These are phyloP conservation scores for Starmerella powellii DNA, from an alignment of 805 yeast species.

Conservation along the genomic window DNA sequence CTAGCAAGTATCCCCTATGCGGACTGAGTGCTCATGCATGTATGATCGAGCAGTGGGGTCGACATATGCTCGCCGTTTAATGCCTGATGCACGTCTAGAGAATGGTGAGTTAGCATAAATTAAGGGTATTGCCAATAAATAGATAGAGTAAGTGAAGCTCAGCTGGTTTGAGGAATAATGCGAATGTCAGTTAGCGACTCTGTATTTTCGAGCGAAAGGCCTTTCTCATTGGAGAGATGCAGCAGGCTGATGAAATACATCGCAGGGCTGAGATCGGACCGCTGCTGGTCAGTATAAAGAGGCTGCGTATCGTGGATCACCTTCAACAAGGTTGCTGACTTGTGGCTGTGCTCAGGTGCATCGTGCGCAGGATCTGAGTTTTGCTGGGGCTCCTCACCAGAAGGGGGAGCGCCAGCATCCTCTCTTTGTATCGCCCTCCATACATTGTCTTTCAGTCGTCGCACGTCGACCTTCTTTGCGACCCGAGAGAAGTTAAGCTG, in stretches of 20 bases:
- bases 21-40: no score
- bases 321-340: conserved; percentile 31
- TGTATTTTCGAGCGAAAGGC: conserved; percentile 43
- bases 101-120: no score
- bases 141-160: no score
- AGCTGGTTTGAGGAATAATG: neutral
- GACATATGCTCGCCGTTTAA: no score
- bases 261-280: conserved; percentile 66
- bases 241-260: conserved; percentile 72
- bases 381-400: neutral
- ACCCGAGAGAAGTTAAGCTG: conserved; percentile 49
- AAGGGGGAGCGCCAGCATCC: neutral
- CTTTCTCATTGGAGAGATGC: conserved; percentile 80
- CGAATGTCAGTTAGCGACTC: conserved; percentile 29
- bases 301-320: conserved; percentile 40
- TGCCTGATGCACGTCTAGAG: no score
- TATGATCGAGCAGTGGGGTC: no score
- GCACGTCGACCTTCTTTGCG: conserved; percentile 71
- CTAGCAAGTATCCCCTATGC: no score
- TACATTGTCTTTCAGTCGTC: conserved; percentile 56
- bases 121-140: no score
- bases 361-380: neutral
- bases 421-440: conserved; percentile 41
- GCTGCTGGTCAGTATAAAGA: conserved; percentile 44
- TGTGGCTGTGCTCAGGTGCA: neutral